Conservation (phyloP, 2,329 filamentous ascomycete species). For the Clarireedia monteithiana region DNA sequence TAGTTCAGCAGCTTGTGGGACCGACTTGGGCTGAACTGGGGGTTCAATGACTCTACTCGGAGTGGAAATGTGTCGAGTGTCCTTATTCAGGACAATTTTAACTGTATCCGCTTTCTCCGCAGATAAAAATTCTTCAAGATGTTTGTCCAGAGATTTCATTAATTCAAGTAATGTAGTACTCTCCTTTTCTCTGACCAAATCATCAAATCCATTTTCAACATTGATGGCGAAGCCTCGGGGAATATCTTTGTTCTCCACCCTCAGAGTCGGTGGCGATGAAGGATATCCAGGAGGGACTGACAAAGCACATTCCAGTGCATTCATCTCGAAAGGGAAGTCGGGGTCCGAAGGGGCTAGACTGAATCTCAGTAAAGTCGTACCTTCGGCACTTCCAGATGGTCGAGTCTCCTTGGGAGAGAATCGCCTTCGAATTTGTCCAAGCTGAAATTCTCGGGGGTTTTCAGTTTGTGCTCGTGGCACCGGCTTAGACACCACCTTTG, state of each 20-base stretch:
- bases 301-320: constrained; percentile 59
- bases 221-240: constrained; percentile 67
- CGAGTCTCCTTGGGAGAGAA: constrained; percentile 44
- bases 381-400: constrained; percentile 12
- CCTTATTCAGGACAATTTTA: constrained; percentile 42
- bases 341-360: constrained; percentile 67
- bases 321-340: constrained; percentile 74
- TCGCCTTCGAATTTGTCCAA: constrained; percentile 63
- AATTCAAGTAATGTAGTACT: constrained; percentile 55
- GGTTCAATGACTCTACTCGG: constrained; percentile 15
- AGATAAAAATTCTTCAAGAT: constrained; percentile 61
- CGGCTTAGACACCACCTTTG: constrained; percentile 55
- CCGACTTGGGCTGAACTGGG: constrained; percentile 3
- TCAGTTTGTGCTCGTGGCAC: constrained; percentile 55
- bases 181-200: constrained; percentile 47
- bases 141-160: constrained; percentile 63
- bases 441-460: constrained; percentile 66
- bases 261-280: constrained; percentile 46
- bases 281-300: constrained; percentile 60
- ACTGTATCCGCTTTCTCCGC: constrained; percentile 65
- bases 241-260: constrained; percentile 62
- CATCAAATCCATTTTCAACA: constrained; percentile 66
- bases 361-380: constrained; percentile 50
- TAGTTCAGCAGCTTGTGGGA: constrained; percentile 1
- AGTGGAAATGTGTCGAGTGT: constrained; percentile 27